Evolutionary conservation across 768 basidiomycete genomes (phyloP).

Genomic region (Auriscalpium microsporum): DNA sequence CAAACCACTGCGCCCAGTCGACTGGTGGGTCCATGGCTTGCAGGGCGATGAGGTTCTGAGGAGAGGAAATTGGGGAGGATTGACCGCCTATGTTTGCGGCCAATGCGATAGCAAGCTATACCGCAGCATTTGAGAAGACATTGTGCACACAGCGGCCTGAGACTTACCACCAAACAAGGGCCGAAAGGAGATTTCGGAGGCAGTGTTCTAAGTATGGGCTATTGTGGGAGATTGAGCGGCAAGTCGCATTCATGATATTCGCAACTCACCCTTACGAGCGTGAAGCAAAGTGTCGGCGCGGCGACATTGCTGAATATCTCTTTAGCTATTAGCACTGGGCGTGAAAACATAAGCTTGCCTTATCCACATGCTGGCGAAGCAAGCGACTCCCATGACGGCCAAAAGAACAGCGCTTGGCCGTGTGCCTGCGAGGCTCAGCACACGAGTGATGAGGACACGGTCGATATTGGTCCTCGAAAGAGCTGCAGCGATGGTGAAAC

Average conservation of each 20-base stretch:
- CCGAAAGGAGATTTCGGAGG: constrained; percentile 82
- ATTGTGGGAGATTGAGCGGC: not conserved
- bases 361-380: constrained; percentile 99
- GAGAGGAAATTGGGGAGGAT: constrained; percentile 94
- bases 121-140: not conserved
- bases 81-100: constrained; percentile 98
- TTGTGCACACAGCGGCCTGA: not conserved
- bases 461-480: constrained; percentile 95
- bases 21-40: constrained; percentile 77
- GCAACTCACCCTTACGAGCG: constrained; percentile 68
- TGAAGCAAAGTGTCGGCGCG: constrained; percentile 94
- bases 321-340: not conserved
- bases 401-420: constrained; percentile 80
- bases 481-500: constrained; percentile 96
- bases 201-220: constrained; percentile 92
- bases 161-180: constrained; percentile 82
- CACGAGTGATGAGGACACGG: constrained; percentile 80
- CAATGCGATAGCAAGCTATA: constrained; percentile 89
- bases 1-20: constrained; percentile 91
- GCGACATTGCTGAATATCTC: constrained; percentile 78
- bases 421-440: constrained; percentile 86
- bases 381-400: constrained; percentile 92
- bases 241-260: constrained; percentile 8
- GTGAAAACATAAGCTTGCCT: constrained; percentile 36
- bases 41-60: constrained; percentile 93